Base-by-base conservation (phyloP, 108 stramenopile genomes). In the Phaeodactylum tricornutum region DNA sequence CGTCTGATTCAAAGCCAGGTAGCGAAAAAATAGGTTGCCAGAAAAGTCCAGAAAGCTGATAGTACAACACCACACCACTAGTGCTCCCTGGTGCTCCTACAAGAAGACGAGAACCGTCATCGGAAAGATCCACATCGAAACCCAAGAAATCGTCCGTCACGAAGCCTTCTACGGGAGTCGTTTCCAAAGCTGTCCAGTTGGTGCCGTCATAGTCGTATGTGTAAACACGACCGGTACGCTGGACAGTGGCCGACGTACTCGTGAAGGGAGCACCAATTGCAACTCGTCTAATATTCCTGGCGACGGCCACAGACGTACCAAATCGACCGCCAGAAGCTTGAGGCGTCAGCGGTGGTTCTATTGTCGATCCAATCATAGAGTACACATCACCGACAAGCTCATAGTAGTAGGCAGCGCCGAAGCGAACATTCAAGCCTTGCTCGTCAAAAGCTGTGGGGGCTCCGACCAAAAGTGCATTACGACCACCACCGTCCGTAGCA, bases 21-120 rank as follows among this genome's bases (percentile, higher is more conserved):
- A 14, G 19, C 6, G 21, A 41, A 5, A 41, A n/a, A n/a, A n/a
- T n/a, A n/a, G n/a, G n/a, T n/a, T n/a, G n/a, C n/a, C n/a, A n/a
- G 8, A 9, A 20, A n/a, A 46, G 23, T 20, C 45, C 45, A 46
- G 8, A 20, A 7, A 5, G 45, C 7, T 23, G 45, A 24, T 46
- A 41, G 39, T 41, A 41, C 16, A 41, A 11, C 5, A 20, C 39
- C 39, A 20, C 21, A 20, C 21, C 39, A 5, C 8, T 20, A 9
- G n/a, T n/a, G n/a, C n/a, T n/a, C n/a, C 39, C 39, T 4, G 50
- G 50, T 22, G 50, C 67, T 8, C 64, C 70, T 7, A 69, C 55
- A 5, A 55, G 69, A 27, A 77, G 6, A 12, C 59, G 41, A 3
- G 2, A 47, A 9, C 75, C 75, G 29, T 77, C 56, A 4, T 28